Evolutionary conservation across 495 filamentous ascomycete genomes (phyloP).

Genomic region (Penicillium fimorum): DNA sequence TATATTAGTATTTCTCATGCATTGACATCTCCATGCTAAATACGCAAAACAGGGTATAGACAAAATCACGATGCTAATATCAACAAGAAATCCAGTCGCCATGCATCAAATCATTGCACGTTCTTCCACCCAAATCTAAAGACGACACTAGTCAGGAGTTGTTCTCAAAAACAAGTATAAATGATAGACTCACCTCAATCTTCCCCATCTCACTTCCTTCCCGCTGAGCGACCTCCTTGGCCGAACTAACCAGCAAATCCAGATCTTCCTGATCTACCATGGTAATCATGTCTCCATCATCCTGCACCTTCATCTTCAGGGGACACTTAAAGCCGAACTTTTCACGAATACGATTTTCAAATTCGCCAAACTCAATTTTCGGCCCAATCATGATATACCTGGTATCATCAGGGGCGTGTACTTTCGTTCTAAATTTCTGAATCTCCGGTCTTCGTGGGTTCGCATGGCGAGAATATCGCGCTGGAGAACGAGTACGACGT

Average conservation of each 20-base stretch:
- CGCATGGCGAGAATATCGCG: constrained; percentile 29
- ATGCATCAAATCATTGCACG: constrained; percentile 31
- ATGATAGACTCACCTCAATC: constrained; percentile 76
- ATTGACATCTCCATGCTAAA: constrained; percentile 17
- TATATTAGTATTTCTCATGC: constrained; percentile 1
- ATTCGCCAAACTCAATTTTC: constrained; percentile 68
- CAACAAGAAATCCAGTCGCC: constrained; percentile 4
- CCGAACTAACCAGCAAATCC: constrained; percentile 72
- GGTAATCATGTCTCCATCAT: constrained; percentile 91
- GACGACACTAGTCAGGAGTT: constrained; percentile 11
- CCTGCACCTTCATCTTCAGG: constrained; percentile 82
- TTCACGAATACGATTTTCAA: constrained; percentile 71
- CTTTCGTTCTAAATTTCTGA: constrained; percentile 78
- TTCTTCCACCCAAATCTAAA: constrained; percentile 68
- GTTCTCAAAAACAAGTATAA: neutral
- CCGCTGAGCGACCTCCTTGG: constrained; percentile 65
- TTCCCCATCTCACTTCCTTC: constrained; percentile 84
- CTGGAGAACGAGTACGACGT: constrained; percentile 32
- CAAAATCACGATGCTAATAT: constrained; percentile 23
- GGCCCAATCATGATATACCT: constrained; percentile 85
- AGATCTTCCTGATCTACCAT: constrained; percentile 96
- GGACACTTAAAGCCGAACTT: constrained; percentile 74
- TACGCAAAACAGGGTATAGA: constrained; percentile 24
- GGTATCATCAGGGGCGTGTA: constrained; percentile 82
- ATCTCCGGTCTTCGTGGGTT: constrained; percentile 42